A percentile compares a stretch with the other conserved stretches of the same genome.
phyloP scores from a whole-genome alignment of 345 rosid genomes.

The Diplotaxis tenuifolia region DNA sequence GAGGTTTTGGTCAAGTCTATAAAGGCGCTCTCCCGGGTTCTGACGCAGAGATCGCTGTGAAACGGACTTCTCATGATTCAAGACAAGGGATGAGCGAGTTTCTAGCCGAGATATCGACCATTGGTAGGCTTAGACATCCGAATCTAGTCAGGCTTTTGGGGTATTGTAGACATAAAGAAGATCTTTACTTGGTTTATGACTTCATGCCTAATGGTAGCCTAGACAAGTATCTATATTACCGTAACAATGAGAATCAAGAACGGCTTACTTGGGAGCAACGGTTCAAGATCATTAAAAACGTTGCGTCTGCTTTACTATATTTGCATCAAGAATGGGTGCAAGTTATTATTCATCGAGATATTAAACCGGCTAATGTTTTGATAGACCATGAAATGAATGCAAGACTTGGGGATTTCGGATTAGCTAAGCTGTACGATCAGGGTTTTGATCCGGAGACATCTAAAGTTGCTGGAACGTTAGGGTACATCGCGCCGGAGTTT shows the following conservation, averaged over 20 bases:
- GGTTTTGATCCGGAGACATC: conserved; percentile 44
- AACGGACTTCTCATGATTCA: conserved; percentile 51
- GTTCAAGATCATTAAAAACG: conserved; percentile 41
- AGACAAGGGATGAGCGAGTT: conserved; percentile 57
- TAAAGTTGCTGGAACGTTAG: conserved; percentile 42
- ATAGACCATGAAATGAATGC: conserved; percentile 42
- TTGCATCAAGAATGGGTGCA: conserved; percentile 55
- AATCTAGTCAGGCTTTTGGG: conserved; percentile 47
- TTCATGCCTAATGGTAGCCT: conserved; percentile 58
- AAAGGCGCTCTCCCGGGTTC: conserved; percentile 48
- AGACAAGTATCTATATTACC: conserved; percentile 37
- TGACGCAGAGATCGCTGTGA: conserved; percentile 51
- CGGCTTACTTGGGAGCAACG: conserved; percentile 45
- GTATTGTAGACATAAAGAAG: conserved; percentile 41
- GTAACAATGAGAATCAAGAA: conserved; percentile 7
- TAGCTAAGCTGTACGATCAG: conserved; percentile 41
- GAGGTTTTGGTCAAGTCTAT: conserved; percentile 58
- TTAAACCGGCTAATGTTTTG: conserved; percentile 42
- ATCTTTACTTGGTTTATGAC: conserved; percentile 49
- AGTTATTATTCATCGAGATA: conserved; percentile 48
- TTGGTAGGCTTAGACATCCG: conserved; percentile 41
- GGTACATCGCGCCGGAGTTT: conserved; percentile 46
- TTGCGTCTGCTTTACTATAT: conserved; percentile 40
- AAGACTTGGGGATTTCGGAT: conserved; percentile 48
- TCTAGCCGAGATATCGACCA: conserved; percentile 49